These are phyloP conservation scores for Solanum ossicruentum DNA, from an alignment of 257 asterid genomes.

Conservation along the genomic window DNA sequence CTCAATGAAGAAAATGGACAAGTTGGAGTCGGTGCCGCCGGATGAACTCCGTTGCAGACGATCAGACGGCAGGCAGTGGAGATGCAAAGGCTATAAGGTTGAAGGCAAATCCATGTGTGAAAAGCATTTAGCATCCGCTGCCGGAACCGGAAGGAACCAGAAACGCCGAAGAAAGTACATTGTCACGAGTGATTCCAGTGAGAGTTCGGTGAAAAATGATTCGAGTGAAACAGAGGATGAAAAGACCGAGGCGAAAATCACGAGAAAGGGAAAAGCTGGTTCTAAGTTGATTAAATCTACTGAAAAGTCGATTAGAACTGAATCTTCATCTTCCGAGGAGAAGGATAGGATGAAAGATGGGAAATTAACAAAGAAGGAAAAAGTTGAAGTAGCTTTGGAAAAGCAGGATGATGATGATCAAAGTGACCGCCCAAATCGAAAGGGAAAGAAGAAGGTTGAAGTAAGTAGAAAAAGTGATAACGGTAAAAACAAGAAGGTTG, in stretches of 20 bases:
- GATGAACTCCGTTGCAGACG: conserved; percentile 11
- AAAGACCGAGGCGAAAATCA: background rate
- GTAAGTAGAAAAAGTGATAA: background rate
- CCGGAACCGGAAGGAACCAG: conserved; percentile 5
- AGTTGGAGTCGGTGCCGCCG: conserved; percentile 1
- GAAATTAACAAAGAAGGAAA: background rate
- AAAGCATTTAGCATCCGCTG: conserved; percentile 8
- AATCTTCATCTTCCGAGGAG: background rate
- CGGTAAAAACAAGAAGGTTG: background rate
- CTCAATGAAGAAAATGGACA: no score
- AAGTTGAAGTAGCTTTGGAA: background rate
- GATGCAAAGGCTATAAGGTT: conserved; percentile 17
- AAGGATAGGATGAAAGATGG: background rate
- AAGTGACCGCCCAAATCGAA: background rate
- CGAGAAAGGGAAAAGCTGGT: background rate
- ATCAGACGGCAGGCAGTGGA: conserved; percentile 18
- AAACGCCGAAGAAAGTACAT: background rate
- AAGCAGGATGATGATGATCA: background rate
- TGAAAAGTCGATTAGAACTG: background rate
- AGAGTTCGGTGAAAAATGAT: background rate
- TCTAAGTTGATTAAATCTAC: background rate
- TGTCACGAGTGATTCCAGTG: background rate
- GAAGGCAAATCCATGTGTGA: conserved; percentile 10
- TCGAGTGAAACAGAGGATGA: background rate
- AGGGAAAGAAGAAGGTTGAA: background rate